Evolutionary conservation across 805 yeast genomes (phyloP), one percentile per base, ranked within the genome.

Genomic region (Starmerella geochares): DNA sequence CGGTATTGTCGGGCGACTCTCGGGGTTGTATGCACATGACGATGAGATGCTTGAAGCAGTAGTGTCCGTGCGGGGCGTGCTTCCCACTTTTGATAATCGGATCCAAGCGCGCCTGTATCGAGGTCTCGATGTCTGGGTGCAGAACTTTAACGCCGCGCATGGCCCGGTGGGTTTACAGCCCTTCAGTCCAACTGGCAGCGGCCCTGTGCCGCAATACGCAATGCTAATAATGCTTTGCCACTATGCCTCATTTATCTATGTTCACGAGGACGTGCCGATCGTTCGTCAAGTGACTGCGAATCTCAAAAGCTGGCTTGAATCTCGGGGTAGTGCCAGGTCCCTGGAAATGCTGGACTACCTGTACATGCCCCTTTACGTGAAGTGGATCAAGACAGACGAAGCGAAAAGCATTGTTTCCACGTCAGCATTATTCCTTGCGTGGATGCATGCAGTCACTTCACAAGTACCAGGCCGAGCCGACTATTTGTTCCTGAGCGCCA

Each of bases 81-180:
- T 53, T 44, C n/a, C 48, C 14, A 38, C 29, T 38, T 49, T 53
- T 39, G 64, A 62, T 47, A 52, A 55, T 8, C 50, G 54, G 8
- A 50, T 61, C 9, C 64, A 58, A 52, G 59, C 57, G 3, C 56
- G 65, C 10, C 41, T 63, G 16, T 62, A 60, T 29, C 58, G 65
- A 7, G 66, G 63, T 10, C 57, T 63, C 24, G 65, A 63, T 36
- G 55, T 59, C 7, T 63, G 67, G 67, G 55, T 55, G 21, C 58
- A 54, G 36, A 54, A 57, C 40, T 63, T 61, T 50, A 59, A 54
- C 31, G 54, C 53, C 0, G 52, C 62, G 16, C 55, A 56, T 29
- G 67, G 65, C 31, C 54, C 56, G 21, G 53, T 58, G 7, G 61
- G 56, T 20, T 60, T 60, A 37, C 52, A 55, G 43, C 54, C 63